A percentile compares a stretch with the other conserved stretches of the same genome.
These are phyloP conservation scores for Capsella bursapastoris DNA, from an alignment of 345 rosid genomes.

Conservation along the genomic window DNA sequence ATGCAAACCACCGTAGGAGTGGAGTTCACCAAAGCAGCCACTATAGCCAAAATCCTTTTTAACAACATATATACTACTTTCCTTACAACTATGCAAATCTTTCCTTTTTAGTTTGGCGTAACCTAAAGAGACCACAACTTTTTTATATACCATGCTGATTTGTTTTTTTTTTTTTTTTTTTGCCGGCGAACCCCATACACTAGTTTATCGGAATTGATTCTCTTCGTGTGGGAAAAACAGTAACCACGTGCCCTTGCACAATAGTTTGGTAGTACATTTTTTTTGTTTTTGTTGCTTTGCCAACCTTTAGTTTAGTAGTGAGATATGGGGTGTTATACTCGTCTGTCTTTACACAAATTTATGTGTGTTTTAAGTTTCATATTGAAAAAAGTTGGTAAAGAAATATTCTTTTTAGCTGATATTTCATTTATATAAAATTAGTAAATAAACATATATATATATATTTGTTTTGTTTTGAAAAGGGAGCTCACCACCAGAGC, in stretches of 20 bases:
- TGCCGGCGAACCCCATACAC: too few relatives aligned
- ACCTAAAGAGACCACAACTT: neutral
- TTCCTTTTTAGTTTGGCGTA: conserved; percentile 13
- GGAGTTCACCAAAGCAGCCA: conserved; percentile 45
- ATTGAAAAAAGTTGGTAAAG: conserved; percentile 13
- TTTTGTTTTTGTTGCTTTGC: neutral
- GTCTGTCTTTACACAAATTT: neutral
- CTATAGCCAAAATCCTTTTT: conserved; percentile 27
- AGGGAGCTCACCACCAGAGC: neutral
- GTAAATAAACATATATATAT: too few relatives aligned
- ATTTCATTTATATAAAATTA: neutral
- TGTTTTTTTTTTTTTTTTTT: neutral
- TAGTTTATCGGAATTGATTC: too few relatives aligned
- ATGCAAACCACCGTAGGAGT: conserved; percentile 31
- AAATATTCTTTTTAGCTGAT: neutral
- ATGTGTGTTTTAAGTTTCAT: neutral
- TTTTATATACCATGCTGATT: neutral
- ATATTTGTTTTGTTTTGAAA: neutral
- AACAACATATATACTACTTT: conserved; percentile 5
- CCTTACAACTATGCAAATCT: neutral
- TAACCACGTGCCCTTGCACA: too few relatives aligned
- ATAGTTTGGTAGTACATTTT: neutral
- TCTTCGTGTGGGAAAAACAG: too few relatives aligned
- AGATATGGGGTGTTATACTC: neutral
- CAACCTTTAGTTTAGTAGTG: conserved; percentile 5